These are phyloP conservation scores for Albatrellus ellisii DNA, from an alignment of 768 basidiomycete genomes.

Conservation along the genomic window DNA sequence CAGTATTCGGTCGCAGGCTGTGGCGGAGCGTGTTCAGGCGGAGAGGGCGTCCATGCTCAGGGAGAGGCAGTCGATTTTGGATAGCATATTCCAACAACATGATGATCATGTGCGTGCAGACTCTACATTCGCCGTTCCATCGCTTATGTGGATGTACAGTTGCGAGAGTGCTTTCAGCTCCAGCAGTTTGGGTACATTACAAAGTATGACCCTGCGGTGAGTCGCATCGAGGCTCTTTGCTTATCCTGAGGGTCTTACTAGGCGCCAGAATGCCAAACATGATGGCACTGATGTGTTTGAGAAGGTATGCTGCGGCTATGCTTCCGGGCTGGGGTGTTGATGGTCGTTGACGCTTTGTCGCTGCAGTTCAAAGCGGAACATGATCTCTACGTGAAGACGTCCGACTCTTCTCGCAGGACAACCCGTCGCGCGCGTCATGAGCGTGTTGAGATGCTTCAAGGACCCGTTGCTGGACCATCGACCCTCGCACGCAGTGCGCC, in stretches of 20 bases:
- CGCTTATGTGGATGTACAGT: conserved; percentile 24
- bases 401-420: conserved; percentile 36
- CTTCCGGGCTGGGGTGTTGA: background rate
- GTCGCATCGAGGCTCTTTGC: background rate
- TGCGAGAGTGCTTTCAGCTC: conserved; percentile 84
- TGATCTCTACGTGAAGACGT: conserved; percentile 42
- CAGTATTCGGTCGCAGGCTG: conserved; percentile 7
- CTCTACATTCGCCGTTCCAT: conserved; percentile 2
- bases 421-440: conserved; percentile 50
- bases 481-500: conserved; percentile 8
- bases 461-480: conserved; percentile 16
- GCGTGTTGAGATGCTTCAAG: conserved; percentile 32
- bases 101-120: conserved; percentile 50
- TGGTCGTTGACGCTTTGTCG: conserved; percentile 1
- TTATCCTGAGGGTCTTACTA: background rate
- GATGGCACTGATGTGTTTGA: conserved; percentile 65
- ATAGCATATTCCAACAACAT: conserved; percentile 47
- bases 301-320: conserved; percentile 46
- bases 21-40: conserved; percentile 16
- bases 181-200: conserved; percentile 69
- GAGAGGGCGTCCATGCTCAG: conserved; percentile 36
- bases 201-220: conserved; percentile 65
- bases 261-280: conserved; percentile 47
- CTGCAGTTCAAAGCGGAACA: conserved; percentile 45
- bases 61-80: conserved; percentile 46